phyloP scores from a whole-genome alignment of 169 alveolate genomes.

The Eimeria maxima region DNA sequence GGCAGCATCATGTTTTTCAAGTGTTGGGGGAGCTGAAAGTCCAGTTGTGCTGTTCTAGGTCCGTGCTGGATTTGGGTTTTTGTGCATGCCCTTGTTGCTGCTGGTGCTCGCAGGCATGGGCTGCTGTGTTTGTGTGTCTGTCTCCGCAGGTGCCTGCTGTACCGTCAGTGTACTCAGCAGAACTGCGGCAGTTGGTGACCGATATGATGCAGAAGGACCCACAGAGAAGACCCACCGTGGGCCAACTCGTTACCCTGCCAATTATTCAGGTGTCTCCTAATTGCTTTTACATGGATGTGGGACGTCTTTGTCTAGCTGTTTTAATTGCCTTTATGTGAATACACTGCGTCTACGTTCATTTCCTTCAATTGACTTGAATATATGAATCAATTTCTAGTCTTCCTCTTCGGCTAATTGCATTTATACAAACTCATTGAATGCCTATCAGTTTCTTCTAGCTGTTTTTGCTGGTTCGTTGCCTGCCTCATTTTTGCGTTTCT shows the following conservation, averaged over 20 bases:
- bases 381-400: no score
- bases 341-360: not conserved
- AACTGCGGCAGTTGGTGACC: slow-evolving; percentile 64
- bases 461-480: no score
- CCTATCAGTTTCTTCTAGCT: no score
- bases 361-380: no score
- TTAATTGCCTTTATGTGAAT: not conserved
- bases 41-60: not conserved
- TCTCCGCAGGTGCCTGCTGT: slow-evolving; percentile 70
- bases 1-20: no score
- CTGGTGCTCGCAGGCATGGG: not conserved
- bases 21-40: not conserved
- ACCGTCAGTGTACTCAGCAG: slow-evolving; percentile 81
- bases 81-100: not conserved
- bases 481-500: no score
- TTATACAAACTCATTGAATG: no score
- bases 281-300: not conserved
- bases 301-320: no score
- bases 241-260: slow-evolving; percentile 56
- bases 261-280: slow-evolving; percentile 48
- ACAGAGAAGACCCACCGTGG: slow-evolving; percentile 79
- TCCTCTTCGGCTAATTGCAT: no score
- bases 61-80: not conserved
- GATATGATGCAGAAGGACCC: slow-evolving; percentile 82
- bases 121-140: not conserved